Conservation (phyloP, 2,329 filamentous ascomycete genomes). For the Trichophyton equinum region DNA sequence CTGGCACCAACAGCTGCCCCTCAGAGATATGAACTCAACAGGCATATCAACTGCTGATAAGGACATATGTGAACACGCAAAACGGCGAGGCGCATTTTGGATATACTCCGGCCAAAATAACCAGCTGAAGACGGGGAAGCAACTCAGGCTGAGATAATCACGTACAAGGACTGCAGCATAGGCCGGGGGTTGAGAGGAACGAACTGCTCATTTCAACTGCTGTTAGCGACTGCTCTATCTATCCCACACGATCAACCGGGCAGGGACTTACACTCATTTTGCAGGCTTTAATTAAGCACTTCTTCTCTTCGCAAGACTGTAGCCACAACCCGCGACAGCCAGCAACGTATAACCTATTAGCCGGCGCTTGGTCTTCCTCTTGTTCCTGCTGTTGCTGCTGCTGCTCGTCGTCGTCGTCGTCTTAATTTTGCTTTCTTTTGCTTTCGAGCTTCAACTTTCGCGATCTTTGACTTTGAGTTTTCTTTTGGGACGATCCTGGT, state of each 20-base stretch:
- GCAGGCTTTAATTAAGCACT: background rate
- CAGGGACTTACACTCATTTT: constrained; percentile 1
- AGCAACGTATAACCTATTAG: background rate
- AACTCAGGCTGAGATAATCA: constrained; percentile 17
- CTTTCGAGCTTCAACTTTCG: constrained; percentile 3
- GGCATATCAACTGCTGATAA: background rate
- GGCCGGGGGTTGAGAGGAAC: constrained; percentile 93
- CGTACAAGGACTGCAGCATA: constrained; percentile 83
- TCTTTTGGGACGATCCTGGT: background rate
- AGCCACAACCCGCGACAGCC: background rate
- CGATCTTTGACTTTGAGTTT: background rate
- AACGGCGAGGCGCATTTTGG: background rate
- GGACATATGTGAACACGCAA: no score
- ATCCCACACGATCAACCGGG: background rate
- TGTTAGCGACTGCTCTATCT: background rate
- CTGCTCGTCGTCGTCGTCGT: background rate
- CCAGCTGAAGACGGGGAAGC: background rate
- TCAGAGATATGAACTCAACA: background rate
- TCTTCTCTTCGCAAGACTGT: background rate
- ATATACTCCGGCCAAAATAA: background rate
- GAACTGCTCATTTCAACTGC: constrained; percentile 41
- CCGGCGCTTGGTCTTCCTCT: background rate
- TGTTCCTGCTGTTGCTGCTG: background rate
- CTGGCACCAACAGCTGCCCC: background rate
- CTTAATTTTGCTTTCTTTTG: background rate